Evolutionary conservation across 208 protist species (phyloP), one percentile per base, ranked within the genome.

Genomic region (Phytomonas sp.): DNA sequence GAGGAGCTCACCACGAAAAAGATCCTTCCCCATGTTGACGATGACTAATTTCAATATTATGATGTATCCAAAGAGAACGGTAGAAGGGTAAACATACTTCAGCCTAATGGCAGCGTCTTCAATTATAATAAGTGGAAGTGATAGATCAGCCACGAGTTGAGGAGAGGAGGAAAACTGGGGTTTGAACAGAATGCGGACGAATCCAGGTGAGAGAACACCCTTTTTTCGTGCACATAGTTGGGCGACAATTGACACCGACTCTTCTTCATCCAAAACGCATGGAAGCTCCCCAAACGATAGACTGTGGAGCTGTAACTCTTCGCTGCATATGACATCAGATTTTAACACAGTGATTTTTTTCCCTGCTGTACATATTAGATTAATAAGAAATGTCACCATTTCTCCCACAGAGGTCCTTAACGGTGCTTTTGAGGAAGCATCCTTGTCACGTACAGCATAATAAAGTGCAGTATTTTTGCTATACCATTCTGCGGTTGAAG

Each of bases 131-230:
- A 67, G 46, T 34, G 87, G 87, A 33, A 92, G 81, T 36, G 73
- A 72, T n/a, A 92, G 53, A 60, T 88, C 80, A 2, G 77, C 40
- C 40, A 51, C 80, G 33, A 82, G 75, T 33, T 88, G 68, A 36
- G 67, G 75, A 60, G 76, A 62, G 20, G 70, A 60, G 8, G 66
- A 62, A 37, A 62, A 60, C 32, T 69, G 62, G 20, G 79, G 78
- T 7, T 72, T 53, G 61, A 89, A 78, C 59, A 82, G 17, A 28
- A 92, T 70, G n/a, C 82, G 77, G 37, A 92, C 28, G 61, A 92
- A 84, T 9, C 87, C 87, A 40, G 79, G 72, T 32, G 73, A 71
- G 62, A 81, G 56, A 26, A 46, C 70, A 9, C 84, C 82, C 11
- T 60, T 46, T 37, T 68, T 60, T 51, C 66, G 53, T 13, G 75